phyloP scores from a whole-genome alignment of 352 stramenopile species.

The Halophytophthora batemanensis region DNA sequence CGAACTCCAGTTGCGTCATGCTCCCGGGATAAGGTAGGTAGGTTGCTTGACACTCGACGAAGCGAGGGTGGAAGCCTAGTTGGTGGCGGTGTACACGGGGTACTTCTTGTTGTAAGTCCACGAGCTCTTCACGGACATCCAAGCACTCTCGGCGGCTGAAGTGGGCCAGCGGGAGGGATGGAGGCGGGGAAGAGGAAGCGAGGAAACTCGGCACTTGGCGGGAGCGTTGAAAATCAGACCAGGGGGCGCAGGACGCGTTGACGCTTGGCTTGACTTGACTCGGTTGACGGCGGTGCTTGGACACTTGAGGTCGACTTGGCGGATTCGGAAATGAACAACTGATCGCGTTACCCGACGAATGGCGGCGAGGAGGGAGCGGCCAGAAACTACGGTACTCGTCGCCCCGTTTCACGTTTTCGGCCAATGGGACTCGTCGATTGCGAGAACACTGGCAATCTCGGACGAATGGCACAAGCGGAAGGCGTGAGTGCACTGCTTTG shows the following conservation, averaged over 20 bases:
- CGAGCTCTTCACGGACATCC: slow-evolving; percentile 80
- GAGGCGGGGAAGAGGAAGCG: slow-evolving; percentile 5
- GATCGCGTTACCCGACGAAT: slow-evolving; percentile 66
- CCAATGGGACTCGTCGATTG: slow-evolving; percentile 4
- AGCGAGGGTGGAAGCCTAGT: no score
- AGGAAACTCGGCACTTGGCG: not conserved
- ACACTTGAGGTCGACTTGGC: slow-evolving; percentile 25
- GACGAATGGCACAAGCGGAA: no score
- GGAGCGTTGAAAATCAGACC: slow-evolving; percentile 1
- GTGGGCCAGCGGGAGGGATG: slow-evolving; percentile 10
- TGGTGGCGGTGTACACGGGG: slow-evolving; percentile 60
- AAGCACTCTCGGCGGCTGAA: slow-evolving; percentile 18
- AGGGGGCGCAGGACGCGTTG: not conserved
- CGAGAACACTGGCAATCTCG: not conserved
- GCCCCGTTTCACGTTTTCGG: slow-evolving; percentile 19
- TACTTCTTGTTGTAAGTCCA: slow-evolving; percentile 88
- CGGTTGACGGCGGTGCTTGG: no score
- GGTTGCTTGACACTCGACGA: slow-evolving; percentile 1
- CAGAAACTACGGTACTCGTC: not conserved
- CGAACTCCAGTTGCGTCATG: slow-evolving; percentile 61
- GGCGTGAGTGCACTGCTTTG: no score
- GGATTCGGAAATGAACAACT: slow-evolving; percentile 57
- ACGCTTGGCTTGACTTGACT: slow-evolving; percentile 11
- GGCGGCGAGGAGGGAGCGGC: slow-evolving; percentile 5
- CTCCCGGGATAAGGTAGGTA: not conserved